Percentiles rank a stretch among this genome's conserved stretches.
Conservation (phyloP, 768 basidiomycete genomes). For the Suillus variegatus region DNA sequence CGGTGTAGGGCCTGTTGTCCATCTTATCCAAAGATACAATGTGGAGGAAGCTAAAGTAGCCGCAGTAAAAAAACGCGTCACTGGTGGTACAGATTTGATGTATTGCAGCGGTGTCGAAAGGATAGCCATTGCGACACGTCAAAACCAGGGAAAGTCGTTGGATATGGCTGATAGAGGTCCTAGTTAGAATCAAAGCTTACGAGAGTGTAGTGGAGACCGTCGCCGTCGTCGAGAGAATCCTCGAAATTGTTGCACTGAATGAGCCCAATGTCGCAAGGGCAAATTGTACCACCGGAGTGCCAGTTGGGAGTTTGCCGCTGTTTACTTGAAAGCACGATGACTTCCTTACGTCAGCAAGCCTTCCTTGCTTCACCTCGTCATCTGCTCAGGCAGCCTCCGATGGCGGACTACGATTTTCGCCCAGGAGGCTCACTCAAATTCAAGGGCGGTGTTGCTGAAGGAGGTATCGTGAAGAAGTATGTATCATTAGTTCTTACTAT, state of each 20-base stretch:
- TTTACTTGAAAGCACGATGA: conserved; percentile 21
- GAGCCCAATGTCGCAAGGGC: conserved; percentile 3
- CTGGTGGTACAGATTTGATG: conserved; percentile 72
- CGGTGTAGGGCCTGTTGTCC: conserved; percentile 46
- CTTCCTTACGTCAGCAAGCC: conserved; percentile 32
- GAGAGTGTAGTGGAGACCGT: background rate
- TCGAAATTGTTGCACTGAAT: conserved; percentile 7
- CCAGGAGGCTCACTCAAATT: conserved; percentile 89
- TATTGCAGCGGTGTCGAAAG: conserved; percentile 72
- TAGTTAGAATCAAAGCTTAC: background rate
- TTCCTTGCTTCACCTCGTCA: conserved; percentile 18
- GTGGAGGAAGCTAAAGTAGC: conserved; percentile 59
- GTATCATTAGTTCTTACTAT: conserved; percentile 23
- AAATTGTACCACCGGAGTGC: background rate
- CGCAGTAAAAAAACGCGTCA: conserved; percentile 72
- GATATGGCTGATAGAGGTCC: conserved; percentile 1
- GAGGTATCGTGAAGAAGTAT: conserved; percentile 83
- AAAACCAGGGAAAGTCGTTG: background rate
- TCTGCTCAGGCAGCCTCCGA: conserved; percentile 32
- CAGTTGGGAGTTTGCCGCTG: conserved; percentile 22
- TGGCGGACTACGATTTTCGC: conserved; percentile 85
- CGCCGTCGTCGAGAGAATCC: background rate
- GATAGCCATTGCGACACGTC: conserved; percentile 58
- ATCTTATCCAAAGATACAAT: conserved; percentile 66
- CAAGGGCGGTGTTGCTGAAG: conserved; percentile 79